These are phyloP conservation scores for Zychaea mexicana DNA, from an alignment of 371 early-diverging fungal genomes.

Conservation along the genomic window DNA sequence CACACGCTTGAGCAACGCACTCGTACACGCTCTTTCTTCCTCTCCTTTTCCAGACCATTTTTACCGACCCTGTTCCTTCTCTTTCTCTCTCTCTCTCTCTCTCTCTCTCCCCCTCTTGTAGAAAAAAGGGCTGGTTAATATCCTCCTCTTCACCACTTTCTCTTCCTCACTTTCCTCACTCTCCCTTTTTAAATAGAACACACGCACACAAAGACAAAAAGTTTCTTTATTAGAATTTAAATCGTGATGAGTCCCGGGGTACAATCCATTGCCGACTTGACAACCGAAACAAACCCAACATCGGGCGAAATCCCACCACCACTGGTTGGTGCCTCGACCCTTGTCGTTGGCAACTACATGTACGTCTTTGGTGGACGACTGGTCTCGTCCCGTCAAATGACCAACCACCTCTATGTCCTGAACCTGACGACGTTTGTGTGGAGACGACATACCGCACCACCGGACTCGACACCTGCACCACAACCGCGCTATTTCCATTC, in stretches of 20 bases:
- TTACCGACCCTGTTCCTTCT: too few species aligned
- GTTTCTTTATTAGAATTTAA: not conserved
- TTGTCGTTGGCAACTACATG: constrained; percentile 55
- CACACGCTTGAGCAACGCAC: too few species aligned
- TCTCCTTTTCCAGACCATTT: not conserved
- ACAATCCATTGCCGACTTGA: constrained; percentile 75
- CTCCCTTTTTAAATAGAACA: not conserved
- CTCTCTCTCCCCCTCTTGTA: too few species aligned
- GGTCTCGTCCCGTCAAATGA: constrained; percentile 66
- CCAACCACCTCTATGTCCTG: constrained; percentile 68
- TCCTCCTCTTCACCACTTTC: not conserved
- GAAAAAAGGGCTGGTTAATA: too few species aligned
- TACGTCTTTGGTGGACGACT: constrained; percentile 78
- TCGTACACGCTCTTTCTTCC: too few species aligned
- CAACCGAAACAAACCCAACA: constrained; percentile 68
- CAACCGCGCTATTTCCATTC: constrained; percentile 79
- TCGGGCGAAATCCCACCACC: constrained; percentile 69
- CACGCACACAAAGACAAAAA: too few species aligned
- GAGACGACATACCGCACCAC: constrained; percentile 39
- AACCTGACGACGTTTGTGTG: constrained; percentile 62
- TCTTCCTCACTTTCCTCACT: not conserved
- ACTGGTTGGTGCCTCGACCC: constrained; percentile 69
- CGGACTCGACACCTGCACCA: constrained; percentile 41
- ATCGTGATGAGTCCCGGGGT: constrained; percentile 42
- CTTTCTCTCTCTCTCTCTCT: not conserved